These are phyloP conservation scores for Pythium rishiriense DNA, from an alignment of 352 stramenopile species.

Conservation along the genomic window DNA sequence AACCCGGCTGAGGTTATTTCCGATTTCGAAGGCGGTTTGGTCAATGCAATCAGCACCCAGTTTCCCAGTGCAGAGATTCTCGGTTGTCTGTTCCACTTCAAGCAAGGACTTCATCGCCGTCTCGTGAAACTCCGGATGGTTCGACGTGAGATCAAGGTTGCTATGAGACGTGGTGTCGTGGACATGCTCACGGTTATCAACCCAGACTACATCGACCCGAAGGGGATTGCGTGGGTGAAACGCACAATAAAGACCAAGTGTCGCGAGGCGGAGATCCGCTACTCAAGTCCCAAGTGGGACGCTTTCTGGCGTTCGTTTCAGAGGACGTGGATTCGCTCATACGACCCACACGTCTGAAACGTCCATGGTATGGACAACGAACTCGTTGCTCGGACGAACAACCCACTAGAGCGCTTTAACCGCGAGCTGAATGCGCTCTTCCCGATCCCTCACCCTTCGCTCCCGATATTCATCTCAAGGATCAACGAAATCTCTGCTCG, in stretches of 20 bases:
- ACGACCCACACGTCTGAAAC: conserved; percentile 3
- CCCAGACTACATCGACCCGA: neutral
- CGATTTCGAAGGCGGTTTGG: neutral
- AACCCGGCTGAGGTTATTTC: neutral
- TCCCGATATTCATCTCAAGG: neutral
- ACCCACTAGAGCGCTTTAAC: conserved; percentile 14
- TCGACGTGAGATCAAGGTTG: neutral
- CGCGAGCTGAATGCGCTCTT: conserved; percentile 1
- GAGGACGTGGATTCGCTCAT: neutral
- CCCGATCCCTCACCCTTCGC: conserved; percentile 1
- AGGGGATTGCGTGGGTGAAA: neutral
- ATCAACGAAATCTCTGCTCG: conserved; percentile 2
- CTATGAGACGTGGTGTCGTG: conserved; percentile 1
- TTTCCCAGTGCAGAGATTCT: neutral
- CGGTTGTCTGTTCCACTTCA: conserved; percentile 3
- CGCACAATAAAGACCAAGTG: neutral
- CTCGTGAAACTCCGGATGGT: neutral
- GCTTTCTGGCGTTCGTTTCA: neutral
- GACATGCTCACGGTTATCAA: conserved; percentile 15
- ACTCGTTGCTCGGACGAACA: conserved; percentile 10
- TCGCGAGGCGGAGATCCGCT: neutral
- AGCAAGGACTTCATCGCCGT: neutral
- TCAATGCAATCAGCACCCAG: neutral
- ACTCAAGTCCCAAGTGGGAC: neutral
- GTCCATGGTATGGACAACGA: neutral